Evolutionary conservation across 768 basidiomycete species (phyloP).

Genomic region (Nidularia pulvinata): DNA sequence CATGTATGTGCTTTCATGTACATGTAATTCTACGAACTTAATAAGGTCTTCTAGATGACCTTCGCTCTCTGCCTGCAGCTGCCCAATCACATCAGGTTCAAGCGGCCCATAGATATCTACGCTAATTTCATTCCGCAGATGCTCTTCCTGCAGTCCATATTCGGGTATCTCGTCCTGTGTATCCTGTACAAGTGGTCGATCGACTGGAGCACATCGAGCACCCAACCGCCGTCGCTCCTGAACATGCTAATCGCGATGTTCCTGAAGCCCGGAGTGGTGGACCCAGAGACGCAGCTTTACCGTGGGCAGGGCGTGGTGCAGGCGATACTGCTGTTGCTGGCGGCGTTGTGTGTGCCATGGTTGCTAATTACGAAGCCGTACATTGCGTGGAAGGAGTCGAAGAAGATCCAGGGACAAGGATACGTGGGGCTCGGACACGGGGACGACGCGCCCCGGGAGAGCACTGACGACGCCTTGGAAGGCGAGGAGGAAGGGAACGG

Average conservation of each 20-base stretch:
- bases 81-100: constrained; percentile 95
- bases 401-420: constrained; percentile 80
- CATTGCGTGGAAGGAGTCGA: constrained; percentile 86
- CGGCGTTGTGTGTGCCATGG: constrained; percentile 92
- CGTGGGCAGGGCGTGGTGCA: constrained; percentile 88
- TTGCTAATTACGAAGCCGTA: constrained; percentile 94
- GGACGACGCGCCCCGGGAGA: constrained; percentile 51
- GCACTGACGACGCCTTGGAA: constrained; percentile 63
- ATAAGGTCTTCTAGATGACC: constrained; percentile 74
- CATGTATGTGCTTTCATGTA: constrained; percentile 60
- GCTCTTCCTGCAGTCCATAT: constrained; percentile 97
- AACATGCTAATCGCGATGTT: constrained; percentile 99
- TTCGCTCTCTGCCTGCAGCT: constrained; percentile 97
- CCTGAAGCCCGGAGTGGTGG: constrained; percentile 83
- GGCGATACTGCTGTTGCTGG: constrained; percentile 72
- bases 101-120: constrained; percentile 82
- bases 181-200: constrained; percentile 98
- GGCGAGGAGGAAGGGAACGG: constrained; percentile 85
- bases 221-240: constrained; percentile 83
- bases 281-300: constrained; percentile 72
- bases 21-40: constrained; percentile 3
- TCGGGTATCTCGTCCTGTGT: constrained; percentile 93
- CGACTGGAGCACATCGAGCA: constrained; percentile 78
- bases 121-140: constrained; percentile 98
- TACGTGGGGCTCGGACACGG: constrained; percentile 71